A percentile compares a stretch with the other conserved stretches of the same genome.
Evolutionary conservation across 169 alveolate species (phyloP).

Genomic region (Theileria orientalis): DNA sequence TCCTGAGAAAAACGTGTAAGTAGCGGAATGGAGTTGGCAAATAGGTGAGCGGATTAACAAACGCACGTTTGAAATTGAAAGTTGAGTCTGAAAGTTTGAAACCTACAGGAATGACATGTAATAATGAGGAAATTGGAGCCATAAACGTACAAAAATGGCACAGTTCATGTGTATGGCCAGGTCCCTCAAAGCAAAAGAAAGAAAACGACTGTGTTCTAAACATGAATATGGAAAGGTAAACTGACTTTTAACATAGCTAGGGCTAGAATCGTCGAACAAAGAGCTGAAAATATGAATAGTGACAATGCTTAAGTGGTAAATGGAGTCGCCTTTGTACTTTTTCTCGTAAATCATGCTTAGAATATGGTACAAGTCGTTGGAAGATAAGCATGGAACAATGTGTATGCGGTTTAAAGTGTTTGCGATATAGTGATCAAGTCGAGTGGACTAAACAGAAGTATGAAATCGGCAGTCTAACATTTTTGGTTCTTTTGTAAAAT

Average conservation of each 20-base stretch:
- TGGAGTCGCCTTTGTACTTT: neutral
- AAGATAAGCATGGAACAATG: conserved; percentile 20
- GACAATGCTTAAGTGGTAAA: neutral
- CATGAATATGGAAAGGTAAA: neutral
- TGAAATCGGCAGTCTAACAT: neutral
- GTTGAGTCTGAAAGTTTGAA: conserved; percentile 19
- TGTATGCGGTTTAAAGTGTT: conserved; percentile 20
- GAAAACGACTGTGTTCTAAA: neutral
- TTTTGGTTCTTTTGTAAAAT: neutral
- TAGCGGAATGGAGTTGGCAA: too few relatives aligned
- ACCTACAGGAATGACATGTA: neutral
- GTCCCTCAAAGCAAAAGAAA: neutral
- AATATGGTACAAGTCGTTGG: conserved; percentile 7
- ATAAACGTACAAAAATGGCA: neutral
- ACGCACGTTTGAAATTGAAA: conserved; percentile 1
- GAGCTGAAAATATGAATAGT: conserved; percentile 19
- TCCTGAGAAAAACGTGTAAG: neutral
- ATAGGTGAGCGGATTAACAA: too few relatives aligned
- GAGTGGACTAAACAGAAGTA: too few relatives aligned
- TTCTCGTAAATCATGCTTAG: conserved; percentile 7
- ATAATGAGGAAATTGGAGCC: neutral
- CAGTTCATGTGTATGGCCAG: conserved; percentile 7
- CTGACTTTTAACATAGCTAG: neutral
- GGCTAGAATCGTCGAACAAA: conserved; percentile 7
- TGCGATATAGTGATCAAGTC: neutral